Conservation (phyloP, 768 basidiomycete species). For the Boletus tylopilopsis region DNA sequence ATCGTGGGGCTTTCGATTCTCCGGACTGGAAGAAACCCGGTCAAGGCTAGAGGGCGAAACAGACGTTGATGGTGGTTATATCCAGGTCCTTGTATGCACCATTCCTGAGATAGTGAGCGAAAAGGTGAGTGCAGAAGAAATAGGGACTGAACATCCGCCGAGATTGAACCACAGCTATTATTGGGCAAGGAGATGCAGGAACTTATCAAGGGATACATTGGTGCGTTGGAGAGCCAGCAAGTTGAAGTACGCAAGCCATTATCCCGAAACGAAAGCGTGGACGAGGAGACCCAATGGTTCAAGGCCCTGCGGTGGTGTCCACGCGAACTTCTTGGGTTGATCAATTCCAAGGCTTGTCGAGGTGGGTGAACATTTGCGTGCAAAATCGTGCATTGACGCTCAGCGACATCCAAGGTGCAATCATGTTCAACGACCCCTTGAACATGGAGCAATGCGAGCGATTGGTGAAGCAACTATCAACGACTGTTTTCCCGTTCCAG, state of each 20-base stretch:
- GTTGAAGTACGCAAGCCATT: slow-evolving; percentile 16
- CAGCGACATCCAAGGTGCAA: slow-evolving; percentile 60
- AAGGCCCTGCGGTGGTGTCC: slow-evolving; percentile 80
- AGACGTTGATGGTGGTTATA: slow-evolving; percentile 38
- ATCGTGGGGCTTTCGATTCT: slow-evolving; percentile 69
- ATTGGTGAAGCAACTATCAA: slow-evolving; percentile 63
- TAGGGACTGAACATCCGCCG: not conserved
- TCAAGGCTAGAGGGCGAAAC: slow-evolving; percentile 19
- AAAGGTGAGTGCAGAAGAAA: slow-evolving; percentile 42
- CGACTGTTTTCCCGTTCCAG: slow-evolving; percentile 84
- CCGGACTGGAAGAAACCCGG: slow-evolving; percentile 29
- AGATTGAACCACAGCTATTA: slow-evolving; percentile 45
- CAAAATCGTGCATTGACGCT: not conserved
- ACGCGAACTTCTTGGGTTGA: slow-evolving; percentile 71
- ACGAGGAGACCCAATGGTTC: slow-evolving; percentile 49
- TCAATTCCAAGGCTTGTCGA: slow-evolving; percentile 95
- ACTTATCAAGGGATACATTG: slow-evolving; percentile 70
- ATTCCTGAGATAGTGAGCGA: slow-evolving; percentile 71
- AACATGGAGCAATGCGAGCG: slow-evolving; percentile 61
- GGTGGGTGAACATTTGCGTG: slow-evolving; percentile 46
- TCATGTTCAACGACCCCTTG: slow-evolving; percentile 93
- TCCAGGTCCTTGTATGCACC: slow-evolving; percentile 58
- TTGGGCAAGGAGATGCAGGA: slow-evolving; percentile 69
- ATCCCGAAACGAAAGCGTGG: slow-evolving; percentile 11
- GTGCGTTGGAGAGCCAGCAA: slow-evolving; percentile 52